Conservation (phyloP, 2,329 filamentous ascomycete genomes). For the Escovopsis sp. region DNA sequence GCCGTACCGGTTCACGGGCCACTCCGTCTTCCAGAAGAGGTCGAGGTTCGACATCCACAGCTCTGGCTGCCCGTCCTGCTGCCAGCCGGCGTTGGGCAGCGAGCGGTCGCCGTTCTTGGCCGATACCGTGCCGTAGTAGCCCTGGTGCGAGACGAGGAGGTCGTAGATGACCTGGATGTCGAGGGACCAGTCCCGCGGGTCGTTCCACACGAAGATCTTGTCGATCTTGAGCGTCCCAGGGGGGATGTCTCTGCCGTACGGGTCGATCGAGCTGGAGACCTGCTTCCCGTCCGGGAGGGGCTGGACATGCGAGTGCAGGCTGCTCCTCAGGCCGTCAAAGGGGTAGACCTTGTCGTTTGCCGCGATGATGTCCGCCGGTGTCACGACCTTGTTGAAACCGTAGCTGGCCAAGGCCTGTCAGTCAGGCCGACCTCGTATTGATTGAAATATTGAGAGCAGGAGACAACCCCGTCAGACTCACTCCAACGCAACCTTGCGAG, state of each 20-base stretch:
- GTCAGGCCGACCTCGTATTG: not conserved
- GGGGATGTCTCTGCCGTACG: constrained; percentile 21
- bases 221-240: constrained; percentile 56
- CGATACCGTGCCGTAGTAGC: constrained; percentile 69
- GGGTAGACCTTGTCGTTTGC: constrained; percentile 69
- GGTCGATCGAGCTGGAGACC: constrained; percentile 16
- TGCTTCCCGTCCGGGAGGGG: constrained; percentile 20
- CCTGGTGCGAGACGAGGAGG: constrained; percentile 62
- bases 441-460: constrained; percentile 12
- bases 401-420: constrained; percentile 23
- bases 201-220: constrained; percentile 87
- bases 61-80: constrained; percentile 63
- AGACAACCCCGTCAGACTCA: constrained; percentile 17
- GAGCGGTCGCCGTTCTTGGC: constrained; percentile 49
- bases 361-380: constrained; percentile 67
- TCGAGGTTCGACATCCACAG: constrained; percentile 88
- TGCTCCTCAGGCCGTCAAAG: constrained; percentile 40
- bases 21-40: constrained; percentile 73
- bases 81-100: constrained; percentile 64
- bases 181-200: constrained; percentile 89
- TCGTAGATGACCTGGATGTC: constrained; percentile 78
- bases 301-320: constrained; percentile 15
- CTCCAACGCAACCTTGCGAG: constrained; percentile 57
- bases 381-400: constrained; percentile 71
- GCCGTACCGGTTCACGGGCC: constrained; percentile 73